Percentiles rank a stretch among this genome's conserved stretches.
Evolutionary conservation across 345 rosid genomes (phyloP).

Genomic region (Eucalyptus brandiana): DNA sequence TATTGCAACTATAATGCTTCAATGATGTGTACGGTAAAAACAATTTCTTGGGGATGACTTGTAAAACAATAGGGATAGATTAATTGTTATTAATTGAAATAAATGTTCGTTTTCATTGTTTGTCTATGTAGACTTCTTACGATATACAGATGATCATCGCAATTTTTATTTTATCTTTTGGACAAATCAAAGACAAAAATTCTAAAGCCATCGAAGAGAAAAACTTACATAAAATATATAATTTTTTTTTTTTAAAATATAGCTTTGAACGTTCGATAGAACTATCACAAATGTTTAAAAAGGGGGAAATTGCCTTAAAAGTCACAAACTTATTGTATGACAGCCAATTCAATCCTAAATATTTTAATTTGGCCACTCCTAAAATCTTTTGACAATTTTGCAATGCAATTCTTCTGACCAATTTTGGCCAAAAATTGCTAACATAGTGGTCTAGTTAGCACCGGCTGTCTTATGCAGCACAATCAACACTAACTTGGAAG

Average conservation of each 20-base stretch:
- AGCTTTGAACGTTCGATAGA: not conserved
- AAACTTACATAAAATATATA: not conserved
- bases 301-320: not conserved
- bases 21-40: too few relatives aligned
- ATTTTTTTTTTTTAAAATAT: too few relatives aligned
- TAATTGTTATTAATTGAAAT: too few relatives aligned
- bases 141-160: not conserved
- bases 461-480: not conserved
- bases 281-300: not conserved
- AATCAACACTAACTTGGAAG: accelerated
- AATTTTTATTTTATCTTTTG: not conserved
- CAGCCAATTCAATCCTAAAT: too few relatives aligned
- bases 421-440: too few relatives aligned
- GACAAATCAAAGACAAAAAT: too few relatives aligned
- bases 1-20: too few relatives aligned
- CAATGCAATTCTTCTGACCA: not conserved
- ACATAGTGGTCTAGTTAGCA: too few relatives aligned
- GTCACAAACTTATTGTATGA: not conserved
- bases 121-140: not conserved
- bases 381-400: not conserved
- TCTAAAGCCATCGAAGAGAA: not conserved
- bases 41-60: not conserved
- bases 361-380: too few relatives aligned
- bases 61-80: not conserved
- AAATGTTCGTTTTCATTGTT: not conserved